phyloP scores from a whole-genome alignment of 148 eudicot species.

The Mesembryanthemum crystallinum region DNA sequence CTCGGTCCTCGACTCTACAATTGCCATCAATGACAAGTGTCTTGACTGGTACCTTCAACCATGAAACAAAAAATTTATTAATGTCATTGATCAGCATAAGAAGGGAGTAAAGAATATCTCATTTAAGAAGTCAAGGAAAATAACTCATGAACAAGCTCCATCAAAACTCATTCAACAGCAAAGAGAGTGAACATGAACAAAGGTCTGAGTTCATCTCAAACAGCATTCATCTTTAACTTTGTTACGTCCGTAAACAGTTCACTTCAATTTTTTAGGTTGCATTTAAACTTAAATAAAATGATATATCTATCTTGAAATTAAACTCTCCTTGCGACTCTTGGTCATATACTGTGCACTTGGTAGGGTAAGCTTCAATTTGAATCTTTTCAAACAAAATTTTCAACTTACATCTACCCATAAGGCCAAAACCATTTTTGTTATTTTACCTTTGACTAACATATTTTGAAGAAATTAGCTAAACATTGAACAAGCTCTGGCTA shows the following conservation, averaged over 20 bases:
- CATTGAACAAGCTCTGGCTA: background rate
- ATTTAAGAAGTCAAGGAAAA: background rate
- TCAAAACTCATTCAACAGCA: background rate
- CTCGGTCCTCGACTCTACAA: constrained; percentile 98
- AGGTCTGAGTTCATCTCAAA: background rate
- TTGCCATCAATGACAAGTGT: constrained; percentile 92
- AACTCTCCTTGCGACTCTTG: too few species aligned
- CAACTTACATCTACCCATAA: background rate
- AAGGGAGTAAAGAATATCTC: background rate
- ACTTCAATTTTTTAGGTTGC: too few species aligned
- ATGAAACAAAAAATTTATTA: background rate
- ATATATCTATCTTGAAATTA: too few species aligned
- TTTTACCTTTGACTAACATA: background rate
- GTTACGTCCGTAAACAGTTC: too few species aligned
- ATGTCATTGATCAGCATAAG: background rate
- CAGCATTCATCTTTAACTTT: too few species aligned
- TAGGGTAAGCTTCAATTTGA: background rate
- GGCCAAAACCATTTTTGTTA: background rate
- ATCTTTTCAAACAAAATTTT: background rate
- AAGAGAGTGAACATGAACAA: background rate
- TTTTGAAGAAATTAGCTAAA: background rate
- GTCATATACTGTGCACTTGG: background rate
- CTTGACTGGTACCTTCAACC: constrained; percentile 71
- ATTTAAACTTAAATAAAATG: too few species aligned
- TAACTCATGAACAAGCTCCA: background rate